These are phyloP conservation scores for Hordeum marinum DNA, from an alignment of 176 grass and related monocot genomes.

Conservation along the genomic window DNA sequence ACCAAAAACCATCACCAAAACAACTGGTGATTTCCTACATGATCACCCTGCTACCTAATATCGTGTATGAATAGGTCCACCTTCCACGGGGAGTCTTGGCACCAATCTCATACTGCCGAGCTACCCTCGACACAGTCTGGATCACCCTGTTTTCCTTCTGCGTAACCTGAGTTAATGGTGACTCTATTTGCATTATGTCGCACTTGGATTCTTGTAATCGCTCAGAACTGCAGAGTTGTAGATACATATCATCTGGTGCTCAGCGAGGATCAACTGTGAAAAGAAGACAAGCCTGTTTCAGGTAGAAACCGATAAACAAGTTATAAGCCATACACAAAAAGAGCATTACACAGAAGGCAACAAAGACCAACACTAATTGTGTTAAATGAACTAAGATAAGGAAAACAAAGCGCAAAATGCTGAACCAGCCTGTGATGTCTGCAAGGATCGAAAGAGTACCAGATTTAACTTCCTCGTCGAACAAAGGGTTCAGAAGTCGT, in stretches of 20 bases:
- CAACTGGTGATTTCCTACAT: not conserved
- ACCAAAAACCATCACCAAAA: not conserved
- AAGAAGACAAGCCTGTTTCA: not conserved
- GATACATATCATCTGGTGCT: not conserved
- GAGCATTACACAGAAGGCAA: not conserved
- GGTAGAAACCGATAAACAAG: not conserved
- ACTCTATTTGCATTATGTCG: not conserved
- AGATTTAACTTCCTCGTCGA: not conserved
- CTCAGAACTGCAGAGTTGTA: not conserved
- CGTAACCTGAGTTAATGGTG: not conserved
- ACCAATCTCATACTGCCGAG: not conserved
- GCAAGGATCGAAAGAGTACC: not conserved
- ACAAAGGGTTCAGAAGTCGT: conserved; percentile 59
- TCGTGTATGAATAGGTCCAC: not conserved
- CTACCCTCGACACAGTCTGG: not conserved
- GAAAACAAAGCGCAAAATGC: not conserved
- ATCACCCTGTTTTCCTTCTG: not conserved
- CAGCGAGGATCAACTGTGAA: not conserved
- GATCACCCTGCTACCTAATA: not conserved
- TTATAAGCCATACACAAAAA: not conserved
- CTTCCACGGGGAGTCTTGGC: not conserved
- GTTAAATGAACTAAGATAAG: not conserved
- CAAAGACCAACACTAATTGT: not conserved
- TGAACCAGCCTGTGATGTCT: not conserved
- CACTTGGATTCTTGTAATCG: not conserved